Conservation (phyloP, 192 early-diverging fungal genomes). For the Coemansia sp. region DNA sequence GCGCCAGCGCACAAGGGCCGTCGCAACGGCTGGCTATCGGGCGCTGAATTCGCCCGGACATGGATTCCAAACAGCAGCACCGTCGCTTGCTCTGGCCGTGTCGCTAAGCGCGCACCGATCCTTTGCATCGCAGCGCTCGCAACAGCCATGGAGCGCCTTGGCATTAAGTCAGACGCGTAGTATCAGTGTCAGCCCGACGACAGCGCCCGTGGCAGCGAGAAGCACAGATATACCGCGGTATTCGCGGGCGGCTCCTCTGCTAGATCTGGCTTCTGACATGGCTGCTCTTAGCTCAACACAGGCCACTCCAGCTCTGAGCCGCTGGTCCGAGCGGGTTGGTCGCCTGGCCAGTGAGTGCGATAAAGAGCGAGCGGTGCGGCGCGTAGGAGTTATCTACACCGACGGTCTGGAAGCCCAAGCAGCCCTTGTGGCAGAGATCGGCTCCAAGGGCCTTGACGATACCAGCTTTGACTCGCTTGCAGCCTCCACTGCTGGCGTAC, state of each 20-base stretch:
- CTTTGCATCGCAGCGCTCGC: not conserved
- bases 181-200: constrained; percentile 21
- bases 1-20: not conserved
- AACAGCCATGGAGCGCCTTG: not conserved
- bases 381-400: constrained; percentile 22
- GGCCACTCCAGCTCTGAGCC: constrained; percentile 6
- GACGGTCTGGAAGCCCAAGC: constrained; percentile 11
- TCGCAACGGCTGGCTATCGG: not conserved
- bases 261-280: constrained; percentile 9
- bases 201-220: not conserved
- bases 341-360: not conserved
- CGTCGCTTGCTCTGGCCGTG: not conserved
- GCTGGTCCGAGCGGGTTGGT: constrained; percentile 26
- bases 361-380: not conserved
- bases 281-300: not conserved
- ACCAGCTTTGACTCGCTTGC: constrained; percentile 17
- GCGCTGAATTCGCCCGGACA: not conserved
- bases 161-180: constrained; percentile 1
- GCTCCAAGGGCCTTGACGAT: not conserved
- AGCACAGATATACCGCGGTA: constrained; percentile 10
- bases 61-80: not conserved
- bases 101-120: not conserved
- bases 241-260: not conserved
- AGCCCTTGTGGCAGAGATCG: constrained; percentile 1
- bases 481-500: not conserved